Conservation (phyloP, 2,329 filamentous ascomycete genomes). For the Aspergillus eucalypticola region DNA sequence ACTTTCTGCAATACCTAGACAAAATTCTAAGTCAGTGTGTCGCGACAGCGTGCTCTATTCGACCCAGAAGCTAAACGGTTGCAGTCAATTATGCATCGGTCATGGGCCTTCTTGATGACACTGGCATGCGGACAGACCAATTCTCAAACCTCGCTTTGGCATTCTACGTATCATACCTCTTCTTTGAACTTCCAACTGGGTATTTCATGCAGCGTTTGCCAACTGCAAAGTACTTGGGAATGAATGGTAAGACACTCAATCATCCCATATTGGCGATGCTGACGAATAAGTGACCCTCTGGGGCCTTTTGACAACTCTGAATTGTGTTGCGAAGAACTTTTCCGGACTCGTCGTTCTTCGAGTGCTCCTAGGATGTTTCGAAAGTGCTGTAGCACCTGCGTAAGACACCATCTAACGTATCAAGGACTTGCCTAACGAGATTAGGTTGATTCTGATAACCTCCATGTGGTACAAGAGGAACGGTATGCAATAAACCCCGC, state of each 20-base stretch:
- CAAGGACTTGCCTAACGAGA: conserved; percentile 3
- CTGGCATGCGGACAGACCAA: conserved; percentile 56
- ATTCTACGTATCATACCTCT: conserved; percentile 60
- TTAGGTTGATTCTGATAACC: conserved; percentile 54
- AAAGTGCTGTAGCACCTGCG: conserved; percentile 56
- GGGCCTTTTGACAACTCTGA: conserved; percentile 52
- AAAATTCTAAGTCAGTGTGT: conserved; percentile 51
- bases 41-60: conserved; percentile 54
- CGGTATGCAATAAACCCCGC: conserved; percentile 17
- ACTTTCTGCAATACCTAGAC: conserved; percentile 63
- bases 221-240: conserved; percentile 55
- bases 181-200: conserved; percentile 61
- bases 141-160: conserved; percentile 62
- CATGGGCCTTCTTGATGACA: conserved; percentile 60
- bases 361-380: conserved; percentile 56
- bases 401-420: conserved; percentile 9
- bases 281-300: conserved; percentile 38
- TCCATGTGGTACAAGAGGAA: conserved; percentile 56
- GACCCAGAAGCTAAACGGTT: conserved; percentile 42
- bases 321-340: conserved; percentile 54
- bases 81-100: conserved; percentile 56
- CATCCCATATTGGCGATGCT: conserved; percentile 18
- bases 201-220: conserved; percentile 56
- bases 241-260: conserved; percentile 38
- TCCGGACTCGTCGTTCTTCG: conserved; percentile 52